phyloP scores from a whole-genome alignment of 768 basidiomycete genomes.

The Macrolepiota albuminosa region DNA sequence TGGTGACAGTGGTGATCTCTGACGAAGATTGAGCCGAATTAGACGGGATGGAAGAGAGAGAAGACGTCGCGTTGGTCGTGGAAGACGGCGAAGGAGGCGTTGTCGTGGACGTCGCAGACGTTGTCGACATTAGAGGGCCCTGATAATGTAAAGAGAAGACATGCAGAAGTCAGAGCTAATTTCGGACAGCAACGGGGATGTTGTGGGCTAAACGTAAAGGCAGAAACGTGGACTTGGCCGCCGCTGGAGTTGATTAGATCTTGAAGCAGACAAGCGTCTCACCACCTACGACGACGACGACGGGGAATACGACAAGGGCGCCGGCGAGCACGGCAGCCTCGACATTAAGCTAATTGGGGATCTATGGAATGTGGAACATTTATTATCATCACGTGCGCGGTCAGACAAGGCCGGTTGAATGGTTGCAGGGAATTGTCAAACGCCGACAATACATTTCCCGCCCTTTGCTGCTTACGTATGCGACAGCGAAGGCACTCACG shows the following conservation, averaged over 20 bases:
- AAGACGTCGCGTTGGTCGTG: conserved; percentile 14
- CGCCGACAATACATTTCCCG: background rate
- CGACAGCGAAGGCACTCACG: background rate
- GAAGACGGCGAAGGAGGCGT: conserved; percentile 11
- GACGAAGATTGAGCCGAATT: conserved; percentile 14
- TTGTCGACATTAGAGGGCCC: conserved; percentile 11
- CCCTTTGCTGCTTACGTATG: background rate
- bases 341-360: background rate
- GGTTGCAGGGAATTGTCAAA: background rate
- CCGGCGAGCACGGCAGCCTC: background rate
- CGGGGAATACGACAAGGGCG: background rate
- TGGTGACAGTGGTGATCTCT: conserved; percentile 6
- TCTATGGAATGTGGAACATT: conserved; percentile 1
- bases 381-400: background rate
- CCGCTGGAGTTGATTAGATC: conserved; percentile 2
- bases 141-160: conserved; percentile 12
- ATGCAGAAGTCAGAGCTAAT: conserved; percentile 12
- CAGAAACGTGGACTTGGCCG: conserved; percentile 12
- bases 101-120: conserved; percentile 9
- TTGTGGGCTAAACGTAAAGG: conserved; percentile 3
- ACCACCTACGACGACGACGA: background rate
- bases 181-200: conserved; percentile 3
- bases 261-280: background rate
- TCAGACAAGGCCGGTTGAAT: background rate
- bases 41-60: conserved; percentile 17